Base-by-base conservation (phyloP, 495 filamentous ascomycete genomes). In the Cenococcum geophilum region DNA sequence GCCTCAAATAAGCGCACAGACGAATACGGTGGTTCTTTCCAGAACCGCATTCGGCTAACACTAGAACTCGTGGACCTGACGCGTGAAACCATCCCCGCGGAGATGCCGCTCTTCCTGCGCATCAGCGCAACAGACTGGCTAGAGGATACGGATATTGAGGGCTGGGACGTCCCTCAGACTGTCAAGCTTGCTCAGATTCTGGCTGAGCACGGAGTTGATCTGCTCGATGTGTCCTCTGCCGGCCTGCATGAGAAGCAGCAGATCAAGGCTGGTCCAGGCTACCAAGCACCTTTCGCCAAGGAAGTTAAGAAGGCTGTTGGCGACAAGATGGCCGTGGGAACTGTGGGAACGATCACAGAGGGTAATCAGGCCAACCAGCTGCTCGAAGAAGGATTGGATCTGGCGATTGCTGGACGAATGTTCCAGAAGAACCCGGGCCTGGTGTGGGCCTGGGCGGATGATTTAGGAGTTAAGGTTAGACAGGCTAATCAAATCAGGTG, bases 71-170 rank as follows among this genome's bases (percentile, higher is more conserved):
- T 80, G 21, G 72, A 83, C 37, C 57, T 80, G 18, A 78, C 80
- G 4, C 76, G 85, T 16, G 73, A 72, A 6, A 74, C 67, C 6
- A 82, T 89, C 36, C 87, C 87, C 3, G 70, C 71, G 8, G 67
- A 67, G 0, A 86, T 83, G 77, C 86, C 87, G 4, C 71, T 91
- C 21, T 81, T 88, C 65, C 66, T 89, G 27, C 81, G 89, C 8
- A 81, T 91, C 71, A 86, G 83, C 57, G 81, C 82, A 9, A 85
- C 85, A 0, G 89, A 92, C 67, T 89, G 86, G 83, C 80, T 91
- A 65, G 80, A 83, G 55, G 83, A 85, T 45, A 65, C 72, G 23
- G 71, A 74, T 1, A 59, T 77, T 25, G 82, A 82, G 11, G 79
- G 80, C 43, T 92, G 88, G 89, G 80, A 82, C 35, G 68, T 90